Conservation (phyloP, 306 rosid genomes). For the Dalbergia cultrata region DNA sequence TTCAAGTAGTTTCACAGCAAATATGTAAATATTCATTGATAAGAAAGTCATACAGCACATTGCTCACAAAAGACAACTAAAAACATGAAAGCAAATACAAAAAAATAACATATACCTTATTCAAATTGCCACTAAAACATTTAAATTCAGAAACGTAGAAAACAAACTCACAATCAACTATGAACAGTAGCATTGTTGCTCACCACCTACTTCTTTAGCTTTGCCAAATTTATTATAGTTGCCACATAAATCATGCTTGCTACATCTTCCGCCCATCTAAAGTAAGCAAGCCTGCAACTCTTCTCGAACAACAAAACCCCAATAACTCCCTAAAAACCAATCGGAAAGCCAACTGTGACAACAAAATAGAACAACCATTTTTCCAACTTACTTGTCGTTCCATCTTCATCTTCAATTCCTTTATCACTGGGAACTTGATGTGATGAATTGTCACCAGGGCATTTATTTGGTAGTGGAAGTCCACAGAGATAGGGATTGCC, state of each 20-base stretch:
- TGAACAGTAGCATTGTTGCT: background rate
- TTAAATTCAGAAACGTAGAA: no score
- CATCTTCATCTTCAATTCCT: background rate
- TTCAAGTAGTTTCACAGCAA: background rate
- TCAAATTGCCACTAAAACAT: no score
- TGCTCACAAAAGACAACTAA: background rate
- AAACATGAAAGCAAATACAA: background rate
- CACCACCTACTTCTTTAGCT: background rate
- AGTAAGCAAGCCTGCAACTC: conserved; percentile 27
- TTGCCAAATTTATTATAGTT: background rate
- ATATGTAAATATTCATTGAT: background rate
- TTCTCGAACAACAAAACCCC: background rate
- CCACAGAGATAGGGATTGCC: background rate
- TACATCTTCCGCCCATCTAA: background rate
- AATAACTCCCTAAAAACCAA: conserved; percentile 11
- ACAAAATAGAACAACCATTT: no score
- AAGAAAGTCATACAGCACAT: background rate
- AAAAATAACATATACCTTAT: no score
- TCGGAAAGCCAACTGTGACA: background rate
- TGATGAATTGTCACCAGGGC: background rate
- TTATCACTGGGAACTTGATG: background rate
- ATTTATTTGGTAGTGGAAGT: background rate
- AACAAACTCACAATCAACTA: background rate
- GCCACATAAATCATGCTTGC: background rate
- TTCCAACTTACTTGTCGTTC: background rate